A percentile compares a stretch with the other conserved stretches of the same genome.
phyloP scores from a whole-genome alignment of 305 asterid genomes.

The Fraxinus platypoda region DNA sequence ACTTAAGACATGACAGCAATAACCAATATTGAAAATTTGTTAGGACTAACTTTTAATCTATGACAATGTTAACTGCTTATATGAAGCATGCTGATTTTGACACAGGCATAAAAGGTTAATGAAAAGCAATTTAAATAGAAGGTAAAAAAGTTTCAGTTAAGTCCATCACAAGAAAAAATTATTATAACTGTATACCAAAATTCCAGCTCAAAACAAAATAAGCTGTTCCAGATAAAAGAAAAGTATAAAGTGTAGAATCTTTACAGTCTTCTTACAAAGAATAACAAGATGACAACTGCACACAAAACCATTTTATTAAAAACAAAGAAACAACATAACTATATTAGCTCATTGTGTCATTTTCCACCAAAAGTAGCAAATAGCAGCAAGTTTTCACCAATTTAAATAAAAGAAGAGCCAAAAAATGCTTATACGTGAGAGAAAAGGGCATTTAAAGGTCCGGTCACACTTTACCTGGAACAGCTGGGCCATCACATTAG shows the following conservation, averaged over 20 bases:
- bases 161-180: background rate
- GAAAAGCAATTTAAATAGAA: background rate
- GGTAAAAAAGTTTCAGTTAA: background rate
- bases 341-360: background rate
- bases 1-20: background rate
- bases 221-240: background rate
- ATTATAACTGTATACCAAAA: background rate
- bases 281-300: background rate
- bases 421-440: background rate
- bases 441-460: background rate
- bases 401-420: background rate
- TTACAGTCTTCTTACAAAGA: background rate
- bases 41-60: background rate
- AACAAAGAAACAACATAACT: background rate
- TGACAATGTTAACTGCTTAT: background rate
- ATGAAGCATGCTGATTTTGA: background rate
- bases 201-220: background rate
- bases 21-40: background rate
- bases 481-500: slow-evolving; percentile 78
- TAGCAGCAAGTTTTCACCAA: background rate
- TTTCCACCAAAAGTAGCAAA: background rate
- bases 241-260: background rate
- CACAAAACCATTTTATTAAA: background rate
- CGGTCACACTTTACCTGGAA: slow-evolving; percentile 63
- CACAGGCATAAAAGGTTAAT: background rate